Percentiles rank a stretch among this genome's conserved stretches.
These are phyloP conservation scores for Nemania bipapillata DNA, from an alignment of 2,329 filamentous ascomycete genomes.

Conservation along the genomic window DNA sequence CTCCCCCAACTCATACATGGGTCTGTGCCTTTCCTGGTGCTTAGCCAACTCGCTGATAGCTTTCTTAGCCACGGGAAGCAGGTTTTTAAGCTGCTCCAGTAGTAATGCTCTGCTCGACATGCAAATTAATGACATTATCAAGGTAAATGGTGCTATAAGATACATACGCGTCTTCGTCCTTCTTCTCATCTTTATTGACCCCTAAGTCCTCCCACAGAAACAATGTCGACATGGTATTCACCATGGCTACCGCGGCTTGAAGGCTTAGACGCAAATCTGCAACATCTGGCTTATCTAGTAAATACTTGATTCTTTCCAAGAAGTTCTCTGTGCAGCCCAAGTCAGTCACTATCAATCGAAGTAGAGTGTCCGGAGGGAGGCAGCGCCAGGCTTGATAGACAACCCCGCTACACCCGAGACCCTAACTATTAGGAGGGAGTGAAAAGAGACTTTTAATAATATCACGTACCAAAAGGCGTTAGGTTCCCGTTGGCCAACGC, in stretches of 20 bases:
- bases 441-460: no score
- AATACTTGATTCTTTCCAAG: conserved; percentile 21
- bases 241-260: conserved; percentile 7
- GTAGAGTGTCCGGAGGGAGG: background rate
- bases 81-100: conserved; percentile 24
- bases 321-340: conserved; percentile 7
- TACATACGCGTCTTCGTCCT: conserved; percentile 3
- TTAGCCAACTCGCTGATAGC: conserved; percentile 8
- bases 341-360: background rate
- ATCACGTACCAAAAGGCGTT: conserved; percentile 22
- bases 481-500: conserved; percentile 15
- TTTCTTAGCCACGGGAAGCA: conserved; percentile 10
- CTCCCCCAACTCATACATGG: background rate
- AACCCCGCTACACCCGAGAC: no score
- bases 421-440: background rate
- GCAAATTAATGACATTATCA: conserved; percentile 5
- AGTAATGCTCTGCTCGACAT: conserved; percentile 3
- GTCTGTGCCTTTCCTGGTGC: conserved; percentile 13
- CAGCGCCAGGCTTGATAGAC: no score
- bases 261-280: conserved; percentile 27
- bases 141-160: background rate
- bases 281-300: conserved; percentile 31
- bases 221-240: conserved; percentile 23
- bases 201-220: conserved; percentile 22
- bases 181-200: conserved; percentile 7